Base-by-base conservation (phyloP, 768 basidiomycete genomes). In the Tephrocybe sp. region DNA sequence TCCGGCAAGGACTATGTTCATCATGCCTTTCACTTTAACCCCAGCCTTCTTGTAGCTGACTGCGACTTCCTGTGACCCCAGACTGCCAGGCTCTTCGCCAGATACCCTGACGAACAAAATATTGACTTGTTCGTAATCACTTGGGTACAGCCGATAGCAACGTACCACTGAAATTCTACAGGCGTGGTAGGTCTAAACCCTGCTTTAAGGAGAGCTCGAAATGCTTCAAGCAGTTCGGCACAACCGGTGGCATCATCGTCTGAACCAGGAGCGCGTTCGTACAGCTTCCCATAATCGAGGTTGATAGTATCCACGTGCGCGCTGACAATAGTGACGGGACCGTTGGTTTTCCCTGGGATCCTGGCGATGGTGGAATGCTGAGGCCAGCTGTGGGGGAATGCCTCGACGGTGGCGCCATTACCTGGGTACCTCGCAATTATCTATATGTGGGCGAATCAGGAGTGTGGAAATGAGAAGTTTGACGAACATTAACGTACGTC, bases 51-150 rank as follows among this genome's bases (percentile, higher is more conserved):
- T 75, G 65, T 81, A 81, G 34, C 60, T 62, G 48, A 69, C 72
- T n/a, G 76, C 75, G 48, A 79, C 66, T 20, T 73, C 76, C 57
- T 75, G 73, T 32, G 70, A 72, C 36, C 78, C 79, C 39, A 70
- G 57, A 12, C 81, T 69, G 11, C 82, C 82, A 34, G 71, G 74
- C 58, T 81, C 80, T 21, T 77, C 74, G 30, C 68, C 75, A 20
- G 74, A 70, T 53, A 51, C 56, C 50, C 55, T 56, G 17, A 26
- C 15, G 8, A 4, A 39, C 20, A 39, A 8, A 4, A 39, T 8
- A n/a, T n/a, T n/a, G n/a, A n/a, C n/a, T n/a, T n/a, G n/a, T n/a
- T n/a, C n/a, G n/a, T n/a, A n/a, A n/a, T n/a, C n/a, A n/a, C n/a
- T n/a, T n/a, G n/a, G n/a, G n/a, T n/a, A n/a, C n/a, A n/a, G n/a